Base-by-base conservation (phyloP, 352 stramenopile genomes). In the Thalassiosira delicatula region DNA sequence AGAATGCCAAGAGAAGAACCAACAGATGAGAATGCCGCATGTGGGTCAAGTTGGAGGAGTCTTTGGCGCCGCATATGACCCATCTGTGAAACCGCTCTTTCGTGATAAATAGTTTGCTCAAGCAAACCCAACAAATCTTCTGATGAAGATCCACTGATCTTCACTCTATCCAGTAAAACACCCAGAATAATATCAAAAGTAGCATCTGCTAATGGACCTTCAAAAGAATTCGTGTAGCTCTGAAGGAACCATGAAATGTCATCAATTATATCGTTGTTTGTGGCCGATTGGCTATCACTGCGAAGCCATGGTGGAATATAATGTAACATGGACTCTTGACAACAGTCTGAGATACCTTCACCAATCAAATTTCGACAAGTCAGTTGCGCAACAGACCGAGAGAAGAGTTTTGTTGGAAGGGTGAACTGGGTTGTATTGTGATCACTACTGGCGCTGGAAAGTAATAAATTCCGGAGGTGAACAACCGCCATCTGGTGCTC, bases 221-320 rank as follows among this genome's bases (percentile, higher is more conserved):
- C 44, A 76, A 70, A 82, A 29, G 7, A 7, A 74, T 82, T 70
- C 17, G 5, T 23, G 59, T 83, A 85, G 32, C 72, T 49, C 17
- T 33, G 21, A 44, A 85, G 78, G 56, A 65, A 85, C 66, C 67
- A 79, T 3, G 37, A 30, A 40, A 82, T 71, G 25, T 72, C 65
- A 68, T 81, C 60, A 12, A 32, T n/a, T 27, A 54, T 14, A 33
- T 30, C 51, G 29, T 66, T 5, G 37, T 23, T 21, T 42, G 49
- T 25, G 32, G 33, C 37, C 56, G 65, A 14, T 42, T 33, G 62
- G 9, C 23, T 21, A 25, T 70, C 40, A 49, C 27, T 30, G 21
- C 23, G 29, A 23, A 85, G 63, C 78, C 78, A 85, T 27, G 30
- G 21, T 19, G 78, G 78, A 63, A 85, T 49, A 49, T 75, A 83